A percentile compares a stretch with the other conserved stretches of the same genome.
These are phyloP conservation scores for Lactifluus hygrophoroides DNA, from an alignment of 768 basidiomycete species.

Conservation along the genomic window DNA sequence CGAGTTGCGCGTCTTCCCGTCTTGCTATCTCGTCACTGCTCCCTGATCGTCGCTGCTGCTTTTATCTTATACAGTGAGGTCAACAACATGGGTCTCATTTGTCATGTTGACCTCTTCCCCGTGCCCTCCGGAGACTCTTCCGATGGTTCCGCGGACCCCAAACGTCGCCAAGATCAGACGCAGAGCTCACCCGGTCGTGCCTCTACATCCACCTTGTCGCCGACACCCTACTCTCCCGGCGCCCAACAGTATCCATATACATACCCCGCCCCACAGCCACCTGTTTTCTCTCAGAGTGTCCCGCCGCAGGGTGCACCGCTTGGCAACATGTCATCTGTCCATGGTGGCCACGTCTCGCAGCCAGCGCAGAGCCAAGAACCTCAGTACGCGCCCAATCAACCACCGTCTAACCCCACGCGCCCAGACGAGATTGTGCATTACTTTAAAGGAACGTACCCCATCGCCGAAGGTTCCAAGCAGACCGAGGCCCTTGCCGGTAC, in stretches of 20 bases:
- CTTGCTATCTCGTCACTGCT: neutral
- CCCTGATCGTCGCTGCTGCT: neutral
- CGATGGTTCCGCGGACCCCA: constrained; percentile 1
- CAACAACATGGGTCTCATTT: constrained; percentile 58
- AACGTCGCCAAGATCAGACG: constrained; percentile 8
- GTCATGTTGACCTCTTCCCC: constrained; percentile 71
- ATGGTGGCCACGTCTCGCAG: constrained; percentile 2
- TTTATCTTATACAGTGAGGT: constrained; percentile 36
- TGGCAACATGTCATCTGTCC: neutral
- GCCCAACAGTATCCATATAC: constrained; percentile 20
- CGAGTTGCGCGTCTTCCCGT: constrained; percentile 12
- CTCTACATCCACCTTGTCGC: constrained; percentile 19
- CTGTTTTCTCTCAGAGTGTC: neutral
- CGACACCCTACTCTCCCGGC: constrained; percentile 18
- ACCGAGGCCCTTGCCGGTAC: constrained; percentile 50
- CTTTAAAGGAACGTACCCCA: constrained; percentile 29
- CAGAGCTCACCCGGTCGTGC: constrained; percentile 11
- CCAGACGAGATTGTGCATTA: constrained; percentile 37
- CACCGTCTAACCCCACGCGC: constrained; percentile 10
- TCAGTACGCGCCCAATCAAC: constrained; percentile 1
- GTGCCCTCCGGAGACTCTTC: constrained; percentile 27
- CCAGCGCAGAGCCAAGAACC: constrained; percentile 2
- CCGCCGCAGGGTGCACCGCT: constrained; percentile 4
- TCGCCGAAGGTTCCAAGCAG: constrained; percentile 43
- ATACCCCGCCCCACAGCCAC: constrained; percentile 20